Evolutionary conservation across 2,329 filamentous ascomycete species (phyloP), one percentile per base, ranked within the genome.

Genomic region (Xylaria multiplex): DNA sequence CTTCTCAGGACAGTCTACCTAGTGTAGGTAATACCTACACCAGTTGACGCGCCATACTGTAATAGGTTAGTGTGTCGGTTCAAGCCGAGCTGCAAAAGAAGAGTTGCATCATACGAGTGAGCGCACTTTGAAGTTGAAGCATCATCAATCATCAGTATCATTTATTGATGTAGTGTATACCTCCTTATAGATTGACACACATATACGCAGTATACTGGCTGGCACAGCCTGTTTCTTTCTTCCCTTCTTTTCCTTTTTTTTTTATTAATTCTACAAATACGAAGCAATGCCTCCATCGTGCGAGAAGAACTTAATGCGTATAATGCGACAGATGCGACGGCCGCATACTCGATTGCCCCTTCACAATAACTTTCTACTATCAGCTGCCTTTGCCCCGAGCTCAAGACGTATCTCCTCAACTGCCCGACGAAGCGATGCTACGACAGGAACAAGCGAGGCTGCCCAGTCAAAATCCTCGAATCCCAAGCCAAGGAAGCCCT

Each of bases 401-500:
- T 67, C 66, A 57, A 70, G 72, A 67, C 73, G 66, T 50, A 68
- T 75, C 48, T 75, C 74, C 30, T 66, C 72, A 16, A 75, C 65
- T 16, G 70, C 61, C 52, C 70, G 58, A 55, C 71, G 50, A 42
- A 62, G 66, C 48, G 65, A 69, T 58, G 70, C 67, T 54, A 59
- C 76, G 66, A 67, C 69, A 9, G 11, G 19, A 40, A 58, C 63
- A 70, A 49, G 75, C 69, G 65, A 65, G 56, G 59, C 74, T 22
- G 45, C 71, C 71, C 70, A 74, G 66, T 63, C 74, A 68, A 74
- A 65, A 64, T 64, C 77, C 13, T 68, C 76, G 59, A 78, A 78
- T 54, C 72, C 77, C 70, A 81, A 80, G 73, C 82, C 76, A 66
- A 55, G 53, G 19, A 88, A 90, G 77, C 85, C 89, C 9, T 82